Evolutionary conservation across 352 stramenopile species (phyloP), one percentile per base, ranked within the genome.

Genomic region (Phytophthora hibernalis): DNA sequence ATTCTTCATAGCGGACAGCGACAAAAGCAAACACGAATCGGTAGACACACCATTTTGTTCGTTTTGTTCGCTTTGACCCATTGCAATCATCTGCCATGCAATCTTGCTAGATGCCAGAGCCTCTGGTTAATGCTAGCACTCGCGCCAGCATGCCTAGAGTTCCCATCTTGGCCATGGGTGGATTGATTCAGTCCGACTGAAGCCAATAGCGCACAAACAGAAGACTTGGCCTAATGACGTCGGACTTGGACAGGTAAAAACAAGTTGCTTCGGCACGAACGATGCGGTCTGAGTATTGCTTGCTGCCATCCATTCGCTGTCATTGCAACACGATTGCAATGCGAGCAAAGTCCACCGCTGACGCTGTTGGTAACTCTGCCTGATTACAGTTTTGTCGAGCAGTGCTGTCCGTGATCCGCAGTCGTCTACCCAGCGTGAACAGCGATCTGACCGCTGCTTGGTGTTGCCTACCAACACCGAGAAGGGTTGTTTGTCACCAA

Each of bases 331-430:
- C 22, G 44, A 51, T 51, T 30, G 21, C 44, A 33, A 20, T 16
- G 21, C 31, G 28, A 12, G n/a, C 37, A 65, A 12, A 42, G 54
- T 54, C 21, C 54, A 65, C 54, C 37, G 31, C 48, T 55, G 38
- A 38, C 47, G 47, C 56, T 22, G 42, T 33, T 16, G n/a, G 18
- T 48, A 43, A n/a, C 22, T 22, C 52, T 24, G 40, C 54, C 61
- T 74, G 61, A 67, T 71, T 74, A 71, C 67, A 64, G 3, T 61
- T 71, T 71, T 71, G 67, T 74, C 67, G 18, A 71, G 26, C 61
- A 58, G 42, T 15, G 44, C 20, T 35, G 33, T 30, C 37, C 40
- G 51, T 54, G 58, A 72, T 37, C 35, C 21, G 21, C 31, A 15
- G 11, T 47, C 20, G 31, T 28, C 11, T 16, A 40, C 38, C 22